Conservation (phyloP, 768 basidiomycete genomes). For the Ephemerocybe angulata region DNA sequence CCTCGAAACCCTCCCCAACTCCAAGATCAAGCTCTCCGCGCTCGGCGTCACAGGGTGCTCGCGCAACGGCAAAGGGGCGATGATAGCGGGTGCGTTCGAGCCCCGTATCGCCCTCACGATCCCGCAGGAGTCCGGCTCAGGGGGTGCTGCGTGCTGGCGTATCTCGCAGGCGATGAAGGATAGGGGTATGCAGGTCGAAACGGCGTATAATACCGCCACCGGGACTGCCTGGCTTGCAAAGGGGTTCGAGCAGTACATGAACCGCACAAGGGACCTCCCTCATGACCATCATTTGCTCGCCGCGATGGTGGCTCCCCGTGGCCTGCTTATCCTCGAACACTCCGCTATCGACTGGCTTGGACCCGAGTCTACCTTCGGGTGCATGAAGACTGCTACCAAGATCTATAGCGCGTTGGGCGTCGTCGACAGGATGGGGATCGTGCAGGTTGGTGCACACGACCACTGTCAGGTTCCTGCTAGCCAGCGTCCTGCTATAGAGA, state of each 20-base stretch:
- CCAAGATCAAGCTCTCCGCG: constrained; percentile 43
- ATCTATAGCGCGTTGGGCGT: constrained; percentile 46
- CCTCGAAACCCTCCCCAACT: constrained; percentile 40
- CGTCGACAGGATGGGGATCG: constrained; percentile 42
- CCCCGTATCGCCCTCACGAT: constrained; percentile 55
- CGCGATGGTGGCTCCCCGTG: constrained; percentile 52
- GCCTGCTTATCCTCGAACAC: constrained; percentile 51
- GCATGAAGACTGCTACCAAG: constrained; percentile 46
- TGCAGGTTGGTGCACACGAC: no score
- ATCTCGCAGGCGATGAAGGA: constrained; percentile 41
- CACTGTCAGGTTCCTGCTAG: no score
- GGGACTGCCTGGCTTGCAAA: constrained; percentile 62
- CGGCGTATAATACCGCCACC: constrained; percentile 50
- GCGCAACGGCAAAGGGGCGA: constrained; percentile 56
- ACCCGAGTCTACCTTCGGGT: constrained; percentile 45
- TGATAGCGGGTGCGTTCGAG: constrained; percentile 59
- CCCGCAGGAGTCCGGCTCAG: constrained; percentile 59
- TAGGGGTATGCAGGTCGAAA: constrained; percentile 43
- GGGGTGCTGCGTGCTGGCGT: constrained; percentile 57
- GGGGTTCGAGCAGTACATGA: constrained; percentile 43
- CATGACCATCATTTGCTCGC: constrained; percentile 59
- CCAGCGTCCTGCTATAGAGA: no score
- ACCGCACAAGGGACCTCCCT: constrained; percentile 41
- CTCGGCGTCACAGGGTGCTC: constrained; percentile 60
- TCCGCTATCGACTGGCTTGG: constrained; percentile 54